Evolutionary conservation across 345 rosid genomes (phyloP).

Genomic region (Streptanthus diversifolius): DNA sequence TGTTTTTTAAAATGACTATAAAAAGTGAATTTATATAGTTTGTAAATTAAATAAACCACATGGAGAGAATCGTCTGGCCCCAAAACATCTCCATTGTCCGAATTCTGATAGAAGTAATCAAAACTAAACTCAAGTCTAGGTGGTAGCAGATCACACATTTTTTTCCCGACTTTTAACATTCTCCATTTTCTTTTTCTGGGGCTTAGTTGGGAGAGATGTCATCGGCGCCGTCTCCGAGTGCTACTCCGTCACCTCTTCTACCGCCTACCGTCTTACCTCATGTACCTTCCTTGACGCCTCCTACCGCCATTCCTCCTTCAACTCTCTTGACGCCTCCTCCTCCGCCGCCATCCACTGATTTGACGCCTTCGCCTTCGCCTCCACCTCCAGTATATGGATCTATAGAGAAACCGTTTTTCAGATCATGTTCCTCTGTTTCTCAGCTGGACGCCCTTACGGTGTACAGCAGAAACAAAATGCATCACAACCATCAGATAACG

Average conservation of each 20-base stretch:
- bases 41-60: conserved; percentile 7
- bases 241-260: conserved; percentile 26
- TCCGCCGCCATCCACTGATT: not conserved
- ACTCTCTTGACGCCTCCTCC: conserved; percentile 1
- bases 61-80: conserved; percentile 50
- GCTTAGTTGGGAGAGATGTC: conserved; percentile 38
- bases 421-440: not conserved
- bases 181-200: not conserved
- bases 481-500: conserved; percentile 41
- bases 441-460: conserved; percentile 51
- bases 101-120: not conserved
- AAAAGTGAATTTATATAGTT: not conserved
- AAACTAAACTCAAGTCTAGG: not conserved
- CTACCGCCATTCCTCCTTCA: conserved; percentile 2
- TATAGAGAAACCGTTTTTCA: not conserved
- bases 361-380: not conserved
- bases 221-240: conserved; percentile 40
- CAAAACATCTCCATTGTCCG: conserved; percentile 16
- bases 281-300: not conserved
- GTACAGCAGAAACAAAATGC: conserved; percentile 58
- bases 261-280: conserved; percentile 16
- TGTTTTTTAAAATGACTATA: not conserved
- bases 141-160: conserved; percentile 17
- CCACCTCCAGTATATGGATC: not conserved
- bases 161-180: not conserved